phyloP scores from a whole-genome alignment of 148 eudicot species.

The Cornus kousa region DNA sequence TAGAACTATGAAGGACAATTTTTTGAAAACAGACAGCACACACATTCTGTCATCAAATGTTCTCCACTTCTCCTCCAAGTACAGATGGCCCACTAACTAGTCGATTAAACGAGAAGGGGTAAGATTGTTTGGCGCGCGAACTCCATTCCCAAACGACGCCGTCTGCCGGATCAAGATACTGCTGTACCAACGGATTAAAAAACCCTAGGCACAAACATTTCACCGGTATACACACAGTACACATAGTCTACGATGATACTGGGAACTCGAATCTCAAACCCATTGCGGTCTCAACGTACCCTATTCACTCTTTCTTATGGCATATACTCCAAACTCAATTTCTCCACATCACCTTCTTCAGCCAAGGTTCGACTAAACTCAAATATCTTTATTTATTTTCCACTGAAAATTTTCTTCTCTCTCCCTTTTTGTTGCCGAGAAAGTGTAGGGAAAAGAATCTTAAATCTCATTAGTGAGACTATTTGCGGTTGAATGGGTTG shows the following conservation, averaged over 20 bases:
- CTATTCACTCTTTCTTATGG: slow-evolving; percentile 14
- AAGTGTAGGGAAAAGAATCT: background rate
- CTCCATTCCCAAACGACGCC: too few species aligned
- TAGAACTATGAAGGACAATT: too few species aligned
- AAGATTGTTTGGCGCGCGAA: too few species aligned
- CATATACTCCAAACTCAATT: slow-evolving; percentile 16
- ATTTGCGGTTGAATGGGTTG: background rate
- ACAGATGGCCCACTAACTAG: too few species aligned
- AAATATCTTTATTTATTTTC: too few species aligned
- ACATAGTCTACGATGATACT: slow-evolving; percentile 3
- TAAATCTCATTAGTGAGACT: background rate
- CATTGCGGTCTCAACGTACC: slow-evolving; percentile 3
- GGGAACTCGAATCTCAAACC: slow-evolving; percentile 1
- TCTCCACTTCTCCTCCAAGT: too few species aligned
- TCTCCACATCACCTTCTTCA: background rate
- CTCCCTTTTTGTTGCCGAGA: slow-evolving; percentile 3
- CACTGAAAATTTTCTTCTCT: too few species aligned
- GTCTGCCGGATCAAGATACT: too few species aligned
- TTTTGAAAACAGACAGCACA: too few species aligned
- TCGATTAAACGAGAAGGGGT: too few species aligned
- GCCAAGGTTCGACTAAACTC: background rate
- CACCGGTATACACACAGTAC: background rate
- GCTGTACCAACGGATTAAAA: too few species aligned
- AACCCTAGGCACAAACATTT: background rate
- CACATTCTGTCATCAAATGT: too few species aligned